A percentile compares a stretch with the other conserved stretches of the same genome.
Evolutionary conservation across 2,329 filamentous ascomycete genomes (phyloP).

Genomic region (Aspergillus phoenicis): DNA sequence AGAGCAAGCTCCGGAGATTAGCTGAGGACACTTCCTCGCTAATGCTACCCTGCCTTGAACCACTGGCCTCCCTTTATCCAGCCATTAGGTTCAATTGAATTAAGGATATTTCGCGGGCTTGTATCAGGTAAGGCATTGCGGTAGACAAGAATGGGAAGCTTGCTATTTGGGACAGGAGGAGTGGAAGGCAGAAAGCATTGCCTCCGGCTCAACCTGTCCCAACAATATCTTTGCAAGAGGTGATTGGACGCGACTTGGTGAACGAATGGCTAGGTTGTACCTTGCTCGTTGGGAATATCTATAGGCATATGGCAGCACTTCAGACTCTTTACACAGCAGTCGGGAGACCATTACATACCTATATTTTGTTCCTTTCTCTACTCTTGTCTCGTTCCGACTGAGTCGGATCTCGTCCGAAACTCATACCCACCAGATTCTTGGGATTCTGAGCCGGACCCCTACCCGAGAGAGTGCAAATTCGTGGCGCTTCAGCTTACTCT

Average conservation of each 20-base stretch:
- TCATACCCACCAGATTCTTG: neutral
- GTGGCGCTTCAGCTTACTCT: neutral
- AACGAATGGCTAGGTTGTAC: neutral
- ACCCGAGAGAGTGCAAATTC: neutral
- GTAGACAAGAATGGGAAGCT: constrained; percentile 8
- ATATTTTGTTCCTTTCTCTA: neutral
- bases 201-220: constrained; percentile 1
- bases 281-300: neutral
- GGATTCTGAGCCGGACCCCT: neutral
- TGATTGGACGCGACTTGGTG: neutral
- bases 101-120: neutral
- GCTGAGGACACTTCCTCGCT: neutral
- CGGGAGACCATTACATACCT: neutral
- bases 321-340: neutral
- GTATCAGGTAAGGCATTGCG: constrained; percentile 1
- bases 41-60: neutral
- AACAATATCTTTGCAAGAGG: neutral
- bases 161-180: constrained; percentile 1
- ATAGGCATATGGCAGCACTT: neutral
- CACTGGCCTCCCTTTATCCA: constrained; percentile 7
- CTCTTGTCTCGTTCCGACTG: neutral
- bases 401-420: neutral
- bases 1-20: neutral
- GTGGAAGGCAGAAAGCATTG: neutral
- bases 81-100: constrained; percentile 6